Evolutionary conservation across 179 eudicot genomes (phyloP), one percentile per base, ranked within the genome.

Genomic region (Monotropa hypopitys): DNA sequence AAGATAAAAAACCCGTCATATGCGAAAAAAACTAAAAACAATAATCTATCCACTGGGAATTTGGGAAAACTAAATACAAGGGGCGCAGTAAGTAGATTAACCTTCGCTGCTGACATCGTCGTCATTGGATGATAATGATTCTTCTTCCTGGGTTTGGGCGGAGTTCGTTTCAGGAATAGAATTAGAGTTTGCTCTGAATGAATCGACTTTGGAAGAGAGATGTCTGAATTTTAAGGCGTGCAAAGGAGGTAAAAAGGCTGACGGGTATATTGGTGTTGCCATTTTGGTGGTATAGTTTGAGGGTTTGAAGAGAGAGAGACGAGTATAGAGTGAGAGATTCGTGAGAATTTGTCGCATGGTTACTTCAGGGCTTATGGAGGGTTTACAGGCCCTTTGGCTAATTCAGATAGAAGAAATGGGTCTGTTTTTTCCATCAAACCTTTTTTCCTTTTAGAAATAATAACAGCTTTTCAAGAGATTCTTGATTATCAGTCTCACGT

Each of bases 71-170:
- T 30, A 51, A 33, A 53, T 32, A 20, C n/a, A n/a, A n/a, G n/a
- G 47, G 54, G 20, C 33, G 76, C 49, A 40, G 76, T 13, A 30
- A 53, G 57, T 53, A 2, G 33, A 21, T 35, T 73, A 70, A 88
- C 91, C 91, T 85, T 83, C 54, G 74, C 66, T 87, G 53, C 79
- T 77, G 65, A 88, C 82, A 45, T 88, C 89, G 75, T 80, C 77
- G 1, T 67, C 82, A 21, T 35, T 26, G 70, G 61, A 26, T 4
- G 77, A 69, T 26, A 53, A 26, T 4, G 77, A 69, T 26, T 78
- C 76, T 26, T 75, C 70, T 45, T 74, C 59, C 81, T 82, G 67
- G 74, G 78, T 46, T 45, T 77, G 15, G 4, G 61, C 56, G 33
- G 81, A 76, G 80, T 32, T 73, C 47, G 80, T 4, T 47, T 82